phyloP scores from a whole-genome alignment of 202 grass and related monocot species.

The Panicum hallii region DNA sequence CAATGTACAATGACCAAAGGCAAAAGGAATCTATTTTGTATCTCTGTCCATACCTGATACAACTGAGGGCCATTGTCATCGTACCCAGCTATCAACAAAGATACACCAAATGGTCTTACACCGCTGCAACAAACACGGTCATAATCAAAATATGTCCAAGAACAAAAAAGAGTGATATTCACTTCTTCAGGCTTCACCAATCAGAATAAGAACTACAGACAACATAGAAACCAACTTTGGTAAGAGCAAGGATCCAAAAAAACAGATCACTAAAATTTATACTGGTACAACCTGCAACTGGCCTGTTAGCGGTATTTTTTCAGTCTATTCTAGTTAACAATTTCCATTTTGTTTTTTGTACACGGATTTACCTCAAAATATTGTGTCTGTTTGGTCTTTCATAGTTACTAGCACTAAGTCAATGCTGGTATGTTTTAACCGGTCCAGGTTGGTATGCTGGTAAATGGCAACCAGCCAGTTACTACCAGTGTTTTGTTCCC shows the following conservation, averaged over 20 bases:
- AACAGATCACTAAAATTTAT: not conserved
- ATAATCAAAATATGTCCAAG: not conserved
- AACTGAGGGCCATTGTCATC: conserved; percentile 91
- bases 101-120: conserved; percentile 94
- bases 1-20: not conserved
- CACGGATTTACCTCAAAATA: not conserved
- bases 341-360: not conserved
- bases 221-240: not conserved
- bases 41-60: conserved; percentile 74
- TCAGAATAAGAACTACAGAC: not conserved
- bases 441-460: not conserved
- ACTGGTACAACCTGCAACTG: not conserved
- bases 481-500: not conserved
- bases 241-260: not conserved
- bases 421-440: not conserved
- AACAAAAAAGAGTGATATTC: not conserved
- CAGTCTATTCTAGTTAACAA: not conserved
- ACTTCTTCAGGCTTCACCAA: conserved; percentile 5
- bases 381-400: not conserved
- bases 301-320: not conserved
- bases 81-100: conserved; percentile 82
- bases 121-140: conserved; percentile 56
- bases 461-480: not conserved
- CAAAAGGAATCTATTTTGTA: conserved; percentile 1
- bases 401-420: not conserved